Evolutionary conservation across 2,329 filamentous ascomycete genomes (phyloP).

Genomic region (Dendryphion nanum): DNA sequence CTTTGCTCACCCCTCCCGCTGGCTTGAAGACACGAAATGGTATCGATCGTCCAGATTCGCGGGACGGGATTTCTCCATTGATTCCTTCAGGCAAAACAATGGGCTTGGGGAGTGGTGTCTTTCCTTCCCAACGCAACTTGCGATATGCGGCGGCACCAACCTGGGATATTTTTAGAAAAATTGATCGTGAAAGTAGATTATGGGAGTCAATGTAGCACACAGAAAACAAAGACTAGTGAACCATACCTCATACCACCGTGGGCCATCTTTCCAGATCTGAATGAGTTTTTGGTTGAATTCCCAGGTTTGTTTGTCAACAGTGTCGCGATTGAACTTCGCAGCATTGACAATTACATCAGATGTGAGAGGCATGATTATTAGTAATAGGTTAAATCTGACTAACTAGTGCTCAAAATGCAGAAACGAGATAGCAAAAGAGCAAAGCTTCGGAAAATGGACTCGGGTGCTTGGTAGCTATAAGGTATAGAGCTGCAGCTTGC

Average conservation of each 20-base stretch:
- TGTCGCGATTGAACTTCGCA: conserved; percentile 44
- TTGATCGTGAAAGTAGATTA: neutral
- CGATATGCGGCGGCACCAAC: conserved; percentile 56
- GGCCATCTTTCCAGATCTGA: conserved; percentile 42
- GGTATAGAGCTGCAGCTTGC: no score
- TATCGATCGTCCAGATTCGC: conserved; percentile 52
- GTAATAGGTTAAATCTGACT: no score
- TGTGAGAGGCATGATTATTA: conserved; percentile 21
- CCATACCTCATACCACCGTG: conserved; percentile 54
- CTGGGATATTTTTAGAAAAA: conserved; percentile 25
- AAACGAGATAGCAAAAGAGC: no score
- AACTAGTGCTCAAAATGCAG: no score
- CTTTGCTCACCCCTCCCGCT: conserved; percentile 43
- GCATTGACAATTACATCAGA: conserved; percentile 44
- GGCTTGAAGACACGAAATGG: conserved; percentile 54
- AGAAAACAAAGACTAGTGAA: no score
- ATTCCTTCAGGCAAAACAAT: conserved; percentile 47
- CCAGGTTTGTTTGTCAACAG: conserved; percentile 41
- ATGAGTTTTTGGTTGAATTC: conserved; percentile 47
- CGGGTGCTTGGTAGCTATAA: no score
- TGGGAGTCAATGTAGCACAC: neutral
- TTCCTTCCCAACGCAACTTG: conserved; percentile 53
- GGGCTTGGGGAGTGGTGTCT: conserved; percentile 52
- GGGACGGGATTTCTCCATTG: conserved; percentile 51
- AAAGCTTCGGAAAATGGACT: no score